These are phyloP conservation scores for Linnemannia schmuckeri DNA, from an alignment of 192 early-diverging fungal species.

Conservation along the genomic window DNA sequence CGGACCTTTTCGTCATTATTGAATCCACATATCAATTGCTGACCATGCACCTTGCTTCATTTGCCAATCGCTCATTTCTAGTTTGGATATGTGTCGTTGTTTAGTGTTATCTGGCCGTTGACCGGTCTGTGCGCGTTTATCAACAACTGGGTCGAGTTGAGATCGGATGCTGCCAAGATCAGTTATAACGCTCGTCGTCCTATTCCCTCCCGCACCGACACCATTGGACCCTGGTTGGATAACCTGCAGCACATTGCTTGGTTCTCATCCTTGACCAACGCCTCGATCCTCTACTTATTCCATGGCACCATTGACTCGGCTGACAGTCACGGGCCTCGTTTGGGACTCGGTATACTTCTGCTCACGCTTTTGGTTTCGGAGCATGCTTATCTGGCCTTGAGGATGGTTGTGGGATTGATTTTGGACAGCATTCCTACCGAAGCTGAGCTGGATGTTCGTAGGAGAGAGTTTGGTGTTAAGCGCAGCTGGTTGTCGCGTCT, in stretches of 20 bases:
- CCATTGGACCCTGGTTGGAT: slow-evolving; percentile 84
- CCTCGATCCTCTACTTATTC: slow-evolving; percentile 69
- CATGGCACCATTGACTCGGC: slow-evolving; percentile 33
- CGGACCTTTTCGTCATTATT: not conserved
- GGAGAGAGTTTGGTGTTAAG: slow-evolving; percentile 49
- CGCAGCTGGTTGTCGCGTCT: slow-evolving; percentile 43
- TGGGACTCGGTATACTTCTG: slow-evolving; percentile 40
- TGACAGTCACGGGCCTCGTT: not conserved
- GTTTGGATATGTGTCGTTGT: slow-evolving; percentile 91
- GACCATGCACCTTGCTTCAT: not conserved
- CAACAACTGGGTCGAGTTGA: slow-evolving; percentile 94
- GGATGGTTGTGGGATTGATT: slow-evolving; percentile 12
- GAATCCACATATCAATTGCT: not conserved
- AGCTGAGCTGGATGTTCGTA: slow-evolving; percentile 37
- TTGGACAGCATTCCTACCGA: slow-evolving; percentile 43
- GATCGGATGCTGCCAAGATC: slow-evolving; percentile 93
- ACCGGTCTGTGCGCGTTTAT: slow-evolving; percentile 84
- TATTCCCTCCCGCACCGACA: slow-evolving; percentile 76
- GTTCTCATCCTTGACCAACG: slow-evolving; percentile 72
- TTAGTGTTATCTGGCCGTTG: slow-evolving; percentile 89
- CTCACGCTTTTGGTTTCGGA: slow-evolving; percentile 42
- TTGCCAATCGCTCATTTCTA: slow-evolving; percentile 19
- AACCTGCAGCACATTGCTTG: slow-evolving; percentile 66
- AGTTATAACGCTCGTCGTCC: slow-evolving; percentile 81
- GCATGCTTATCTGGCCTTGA: slow-evolving; percentile 35